Evolutionary conservation across 176 grass and related monocot species (phyloP).

Genomic region (Echinochloa phyllopogon): DNA sequence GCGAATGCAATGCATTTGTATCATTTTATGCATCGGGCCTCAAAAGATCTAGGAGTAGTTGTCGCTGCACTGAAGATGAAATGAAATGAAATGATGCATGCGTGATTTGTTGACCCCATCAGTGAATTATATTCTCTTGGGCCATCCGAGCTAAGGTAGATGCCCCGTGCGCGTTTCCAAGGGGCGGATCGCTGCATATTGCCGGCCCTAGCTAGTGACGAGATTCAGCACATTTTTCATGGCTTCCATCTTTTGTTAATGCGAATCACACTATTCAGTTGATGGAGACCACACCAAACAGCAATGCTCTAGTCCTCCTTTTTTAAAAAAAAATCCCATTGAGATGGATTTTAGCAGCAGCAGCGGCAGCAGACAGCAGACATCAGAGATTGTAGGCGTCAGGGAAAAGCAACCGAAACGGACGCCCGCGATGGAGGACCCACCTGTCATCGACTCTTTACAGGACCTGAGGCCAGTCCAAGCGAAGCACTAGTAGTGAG

Average conservation of each 20-base stretch:
- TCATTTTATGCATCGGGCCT: neutral
- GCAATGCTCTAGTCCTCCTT: neutral
- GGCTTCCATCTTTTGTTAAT: neutral
- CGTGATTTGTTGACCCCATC: neutral
- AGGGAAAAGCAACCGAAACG: neutral
- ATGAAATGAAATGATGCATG: neutral
- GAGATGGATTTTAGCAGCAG: neutral
- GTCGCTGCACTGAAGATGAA: neutral
- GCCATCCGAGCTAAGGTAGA: neutral
- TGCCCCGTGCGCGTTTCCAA: slow-evolving; percentile 1
- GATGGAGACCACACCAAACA: neutral
- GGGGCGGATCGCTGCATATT: slow-evolving; percentile 11
- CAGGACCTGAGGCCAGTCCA: too few species aligned
- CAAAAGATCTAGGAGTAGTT: neutral
- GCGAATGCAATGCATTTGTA: neutral
- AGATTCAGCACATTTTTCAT: neutral
- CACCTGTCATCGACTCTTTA: neutral
- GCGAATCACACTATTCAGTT: neutral
- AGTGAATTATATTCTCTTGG: neutral
- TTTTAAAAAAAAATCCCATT: too few species aligned
- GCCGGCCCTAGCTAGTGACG: neutral
- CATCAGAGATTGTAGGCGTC: neutral
- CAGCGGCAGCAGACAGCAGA: too few species aligned
- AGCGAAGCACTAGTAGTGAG: too few species aligned
- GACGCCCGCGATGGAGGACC: neutral